Evolutionary conservation across 179 eudicot genomes (phyloP), one percentile per base, ranked within the genome.

Genomic region (Carnegiea gigantea): DNA sequence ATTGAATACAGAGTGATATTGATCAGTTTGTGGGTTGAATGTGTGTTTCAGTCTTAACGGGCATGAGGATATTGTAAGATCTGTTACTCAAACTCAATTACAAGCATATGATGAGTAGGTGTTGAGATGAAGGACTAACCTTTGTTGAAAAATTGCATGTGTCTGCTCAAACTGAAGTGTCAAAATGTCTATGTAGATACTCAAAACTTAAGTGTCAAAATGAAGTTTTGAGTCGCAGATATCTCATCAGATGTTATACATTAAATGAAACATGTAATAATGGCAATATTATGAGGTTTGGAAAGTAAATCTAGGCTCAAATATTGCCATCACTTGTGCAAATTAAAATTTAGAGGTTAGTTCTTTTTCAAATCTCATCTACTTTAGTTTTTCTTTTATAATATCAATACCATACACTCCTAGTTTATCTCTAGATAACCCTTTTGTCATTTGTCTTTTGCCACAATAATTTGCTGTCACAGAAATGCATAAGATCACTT

Each of bases 1-100:
- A 20, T 57, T 59, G 46, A 17, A 70, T 70, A 43, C 28, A 71
- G 28, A 59, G 65, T 21, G 74, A 48, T 77, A 20, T 8, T 40
- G 33, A 13, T 51, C 48, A 48, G 49, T 36, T 84, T 79, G 33
- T 81, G 82, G 70, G 28, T 77, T 73, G 75, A 71, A 51, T 82
- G 64, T 30, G n/a, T 70, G 73, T 70, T 3, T 30, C 44, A 30
- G 15, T 70, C 44, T 36, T 36, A 30, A 15, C 10, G 14, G 18
- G 48, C 49, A 62, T 21, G 21, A 65, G 26, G 38, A 48, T 38
- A 49, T 48, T 30, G 49, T 53, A 33, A 70, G 70, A 67, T 75
- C 28, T 70, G 62, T 77, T 76, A 46, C 60, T 33, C 43, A 78
- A 67, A 68, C 11, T 74, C 23, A 17, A 51, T n/a, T 14, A 23